Base-by-base conservation (phyloP, 225 moss, liverwort and hornwort genomes). In the Marchantia paleacea region DNA sequence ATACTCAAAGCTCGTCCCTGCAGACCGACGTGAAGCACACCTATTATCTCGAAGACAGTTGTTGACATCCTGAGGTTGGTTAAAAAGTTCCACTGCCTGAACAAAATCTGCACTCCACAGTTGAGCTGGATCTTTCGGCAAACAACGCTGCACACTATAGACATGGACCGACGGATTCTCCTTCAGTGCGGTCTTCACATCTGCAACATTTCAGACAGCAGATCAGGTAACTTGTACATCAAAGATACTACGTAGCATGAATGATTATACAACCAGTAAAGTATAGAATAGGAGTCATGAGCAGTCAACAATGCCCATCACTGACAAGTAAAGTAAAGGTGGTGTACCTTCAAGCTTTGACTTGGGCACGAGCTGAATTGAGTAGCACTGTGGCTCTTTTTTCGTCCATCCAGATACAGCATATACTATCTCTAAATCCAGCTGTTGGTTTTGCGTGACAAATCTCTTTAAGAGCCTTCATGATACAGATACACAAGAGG, bases 1-100 rank as follows among this genome's bases (percentile, higher is more conserved):
- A 14, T 16, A 58, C 20, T 16, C 18, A 58, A 58, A 15, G 20
- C 13, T 39, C 5, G 39, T 39, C 39, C 13, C 58, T 58, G 58
- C 58, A 15, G 58, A 15, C 58, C 39, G 39, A 39, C 39, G 39
- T 58, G 26, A 55, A 20, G 69, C 71, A 74, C 65, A 95, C 99
- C 99, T 89, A 80, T 99, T 99, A 82, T 99, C 99, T 55, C 95
- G 92, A 75, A 99, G 91, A 78, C 99, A 95, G 78, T 99, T 99
- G 84, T 86, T 85, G 81, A 90, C 83, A 84, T 89, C 88, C 55
- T 86, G 83, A 64, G 92, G 89, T 88, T 95, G 92, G 78, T 92
- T 86, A 82, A 95, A 99, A 16, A 99, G 79, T 83, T 99, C 89
- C 81, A 92, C 90, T 55, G 95, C 83, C 87, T 99, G 99, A 81